Evolutionary conservation across 2,329 filamentous ascomycete genomes (phyloP), one percentile per base, ranked within the genome.

Genomic region (Trichoderma afroharzianum): DNA sequence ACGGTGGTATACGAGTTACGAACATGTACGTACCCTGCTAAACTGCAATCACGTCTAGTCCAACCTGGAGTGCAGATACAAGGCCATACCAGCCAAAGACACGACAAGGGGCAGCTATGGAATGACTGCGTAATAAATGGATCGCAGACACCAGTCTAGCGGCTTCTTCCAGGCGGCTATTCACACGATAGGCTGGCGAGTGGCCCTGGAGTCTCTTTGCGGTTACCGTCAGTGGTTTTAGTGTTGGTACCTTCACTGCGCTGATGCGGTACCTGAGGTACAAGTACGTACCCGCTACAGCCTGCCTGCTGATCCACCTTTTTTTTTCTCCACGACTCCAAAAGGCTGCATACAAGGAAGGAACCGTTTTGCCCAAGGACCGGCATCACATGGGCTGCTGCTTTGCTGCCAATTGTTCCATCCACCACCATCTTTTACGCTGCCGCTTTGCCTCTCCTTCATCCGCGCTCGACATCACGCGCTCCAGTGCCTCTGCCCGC

Each of bases 321-420:
- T 70, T 72, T 69, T 62, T 69, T 55, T 62, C 57, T 61, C 70
- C 63, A 53, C 33, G 64, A 71, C 67, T 71, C 61, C 57, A 68
- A 63, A 39, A 39, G 70, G 68, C 72, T 59, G 72, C 75, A 76
- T 36, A 64, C 47, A 53, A 53, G 47, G 43, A 50, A 50, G n/a
- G 21, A 53, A 75, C 73, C 50, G 74, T 72, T 77, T 75, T 78
- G 67, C 76, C 74, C 78, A 75, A 75, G 76, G 76, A 74, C 73
- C 57, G 63, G 67, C 78, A 77, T 81, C 79, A 81, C 77, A 81
- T 80, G 79, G 72, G 74, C 78, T 74, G 68, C 72, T 74, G 73
- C 72, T 76, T 72, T 74, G 74, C 77, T 76, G 64, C 74, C 59
- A 59, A 63, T 63, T 63, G 58, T 33, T 55, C 58, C 68, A 30